Base-by-base conservation (phyloP, 345 rosid species). In the Populus davidiana region DNA sequence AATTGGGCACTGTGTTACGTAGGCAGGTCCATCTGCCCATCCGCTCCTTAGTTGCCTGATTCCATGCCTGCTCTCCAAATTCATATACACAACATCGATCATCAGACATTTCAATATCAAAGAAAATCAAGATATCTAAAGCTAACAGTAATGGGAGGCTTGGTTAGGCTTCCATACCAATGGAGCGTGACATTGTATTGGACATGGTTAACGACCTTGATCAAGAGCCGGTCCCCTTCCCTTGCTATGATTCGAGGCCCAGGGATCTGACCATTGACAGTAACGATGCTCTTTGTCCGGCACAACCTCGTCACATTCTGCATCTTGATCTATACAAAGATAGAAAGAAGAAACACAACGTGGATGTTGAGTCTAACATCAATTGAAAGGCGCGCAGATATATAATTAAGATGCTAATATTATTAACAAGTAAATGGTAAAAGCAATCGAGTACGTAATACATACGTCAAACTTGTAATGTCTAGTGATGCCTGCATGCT, bases 121-220 rank as follows among this genome's bases (percentile, higher is more conserved):
- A 52, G 4, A 41, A 2, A 18, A 62, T 1, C 3, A 52, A 72
- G 5, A 12, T 56, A 11, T 2, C 31, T 36, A 41, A 41, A 41
- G 44, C 44, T 10, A 2, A 10, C 44, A 41, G 11, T 41, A 33
- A 21, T 11, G 47, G 35, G 12, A 27, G 20, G 43, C 13, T 25
- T 33, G 35, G 4, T 33, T 33, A 33, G 35, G 2, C 31, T 44
- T 47, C 11, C 77, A 13, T 87, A 92, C 97, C 98, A 93, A 68
- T 93, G 96, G 76, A 91, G 5, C 8, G 93, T 84, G 78, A 89
- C 49, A 70, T 93, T 93, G 86, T 93, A 80, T 27, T 87, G 73
- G 67, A 93, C 93, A 67, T 89, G 88, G 80, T 93, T 93, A 56
- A 81, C 86, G 43, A 93, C 93, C 76, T 90, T 91, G 75, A 91